Evolutionary conservation across 495 filamentous ascomycete genomes (phyloP).

Genomic region (Xylaria venustula): DNA sequence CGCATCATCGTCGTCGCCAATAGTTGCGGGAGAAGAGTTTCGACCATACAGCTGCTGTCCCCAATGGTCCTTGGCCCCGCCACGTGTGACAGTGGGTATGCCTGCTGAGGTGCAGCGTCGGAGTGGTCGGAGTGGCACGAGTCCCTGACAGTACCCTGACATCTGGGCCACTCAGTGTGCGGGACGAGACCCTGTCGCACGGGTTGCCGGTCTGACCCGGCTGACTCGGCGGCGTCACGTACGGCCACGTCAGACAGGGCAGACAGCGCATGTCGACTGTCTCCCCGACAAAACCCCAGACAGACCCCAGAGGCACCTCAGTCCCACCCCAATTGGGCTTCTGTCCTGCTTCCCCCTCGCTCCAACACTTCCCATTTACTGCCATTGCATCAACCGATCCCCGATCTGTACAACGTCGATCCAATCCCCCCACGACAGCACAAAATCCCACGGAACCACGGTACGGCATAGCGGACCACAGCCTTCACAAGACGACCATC

Average conservation of each 20-base stretch:
- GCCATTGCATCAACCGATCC: constrained; percentile 7
- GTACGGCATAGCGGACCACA: constrained; percentile 13
- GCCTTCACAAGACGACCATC: constrained; percentile 1
- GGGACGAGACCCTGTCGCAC: background rate
- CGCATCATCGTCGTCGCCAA: constrained; percentile 1
- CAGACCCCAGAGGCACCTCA: constrained; percentile 12
- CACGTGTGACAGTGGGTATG: constrained; percentile 7
- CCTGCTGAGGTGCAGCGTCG: background rate
- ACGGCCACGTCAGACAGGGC: constrained; percentile 17
- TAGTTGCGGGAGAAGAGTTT: background rate
- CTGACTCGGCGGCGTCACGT: constrained; percentile 13
- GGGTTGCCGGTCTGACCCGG: constrained; percentile 14
- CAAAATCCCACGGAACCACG: constrained; percentile 9
- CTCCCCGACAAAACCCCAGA: constrained; percentile 13
- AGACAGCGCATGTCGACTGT: constrained; percentile 17
- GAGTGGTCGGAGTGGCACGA: constrained; percentile 3
- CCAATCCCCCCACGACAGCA: constrained; percentile 16
- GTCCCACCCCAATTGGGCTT: constrained; percentile 6
- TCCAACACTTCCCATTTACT: constrained; percentile 9
- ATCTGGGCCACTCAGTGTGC: constrained; percentile 8
- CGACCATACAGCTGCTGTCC: background rate
- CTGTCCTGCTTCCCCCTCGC: background rate
- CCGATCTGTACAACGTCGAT: constrained; percentile 15
- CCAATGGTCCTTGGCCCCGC: constrained; percentile 13
- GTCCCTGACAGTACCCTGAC: constrained; percentile 3